A percentile compares a stretch with the other conserved stretches of the same genome.
These are phyloP conservation scores for Colletotrichum tropicale DNA, from an alignment of 2,329 filamentous ascomycete species.

Conservation along the genomic window DNA sequence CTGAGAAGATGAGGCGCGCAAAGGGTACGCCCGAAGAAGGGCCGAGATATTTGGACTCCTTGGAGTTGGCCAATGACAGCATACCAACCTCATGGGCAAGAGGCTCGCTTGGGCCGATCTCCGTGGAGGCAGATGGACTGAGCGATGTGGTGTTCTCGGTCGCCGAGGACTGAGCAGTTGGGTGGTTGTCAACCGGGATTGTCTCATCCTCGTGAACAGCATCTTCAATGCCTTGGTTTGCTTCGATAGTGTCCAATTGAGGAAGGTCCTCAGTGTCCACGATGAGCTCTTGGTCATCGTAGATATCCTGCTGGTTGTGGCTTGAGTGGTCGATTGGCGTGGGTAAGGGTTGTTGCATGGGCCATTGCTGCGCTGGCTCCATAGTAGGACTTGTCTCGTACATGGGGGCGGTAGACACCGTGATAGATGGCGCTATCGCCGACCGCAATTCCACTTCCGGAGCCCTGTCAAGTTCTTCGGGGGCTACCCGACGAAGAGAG, in stretches of 20 bases:
- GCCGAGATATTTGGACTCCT: constrained; percentile 55
- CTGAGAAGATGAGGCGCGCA: constrained; percentile 49
- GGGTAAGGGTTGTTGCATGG: neutral
- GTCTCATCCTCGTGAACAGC: neutral
- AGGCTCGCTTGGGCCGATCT: constrained; percentile 20
- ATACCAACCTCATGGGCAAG: constrained; percentile 56
- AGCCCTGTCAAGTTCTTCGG: neutral
- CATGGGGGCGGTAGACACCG: neutral
- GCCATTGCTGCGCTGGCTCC: neutral
- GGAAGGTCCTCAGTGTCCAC: neutral
- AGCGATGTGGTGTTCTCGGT: neutral
- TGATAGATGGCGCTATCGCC: neutral
- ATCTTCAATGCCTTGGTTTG: neutral
- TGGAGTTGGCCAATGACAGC: constrained; percentile 50
- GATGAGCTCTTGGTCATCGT: constrained; percentile 13
- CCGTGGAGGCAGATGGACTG: constrained; percentile 16
- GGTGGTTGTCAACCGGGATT: neutral
- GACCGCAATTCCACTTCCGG: neutral
- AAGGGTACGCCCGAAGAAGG: constrained; percentile 60
- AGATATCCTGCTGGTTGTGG: neutral
- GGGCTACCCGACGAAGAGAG: neutral
- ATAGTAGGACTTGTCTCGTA: neutral
- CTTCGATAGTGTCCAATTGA: constrained; percentile 10
- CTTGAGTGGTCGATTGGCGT: neutral
- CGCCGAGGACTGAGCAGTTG: neutral